Evolutionary conservation across 768 basidiomycete genomes (phyloP), one percentile per base, ranked within the genome.

Genomic region (Calocybe gangraenosa): DNA sequence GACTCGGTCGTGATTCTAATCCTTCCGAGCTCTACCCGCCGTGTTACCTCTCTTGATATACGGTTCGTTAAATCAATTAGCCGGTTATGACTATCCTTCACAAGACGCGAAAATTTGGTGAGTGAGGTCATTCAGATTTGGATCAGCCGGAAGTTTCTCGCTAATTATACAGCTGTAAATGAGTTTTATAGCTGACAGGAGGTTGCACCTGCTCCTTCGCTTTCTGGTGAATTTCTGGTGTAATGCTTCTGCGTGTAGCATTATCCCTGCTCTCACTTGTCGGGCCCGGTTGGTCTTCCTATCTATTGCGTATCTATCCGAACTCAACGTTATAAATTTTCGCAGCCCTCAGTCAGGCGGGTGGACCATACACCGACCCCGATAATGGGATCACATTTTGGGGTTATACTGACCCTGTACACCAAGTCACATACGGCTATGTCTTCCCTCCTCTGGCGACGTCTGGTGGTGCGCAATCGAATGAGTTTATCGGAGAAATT

Each of bases 401-500:
- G 52, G 74, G 74, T 9, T 49, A 62, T 13, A 72, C 67, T 2
- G 73, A 75, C 18, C 63, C 65, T 17, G 71, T 61, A 1, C 70
- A 71, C 48, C 45, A 54, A 8, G 69, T 76, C 6, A 68, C 65
- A 23, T 70, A 73, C 52, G 79, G 79, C 46, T 73, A 73, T 48
- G 64, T 75, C 33, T 77, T 82, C 53, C 79, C 79, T 23, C 74
- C 74, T 19, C 57, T 73, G 15, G 65, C 62, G 10, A 42, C 25
- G 5, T n/a, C 15, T 33, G 40, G 40, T 21, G 17, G 32, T 13
- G 5, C 31, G 60, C 20, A 62, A 65, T 59, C 74, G 15, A 65
- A 63, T 14, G 81, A 84, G 52, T 82, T 82, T 57, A 79, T 84
- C 49, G 82, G 75, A 38, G 77, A 80, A 60, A 75, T 82, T 38